Percentiles rank a stretch among this genome's conserved stretches.
Conservation (phyloP, 2,329 filamentous ascomycete genomes). For the Aspergillus piperis region DNA sequence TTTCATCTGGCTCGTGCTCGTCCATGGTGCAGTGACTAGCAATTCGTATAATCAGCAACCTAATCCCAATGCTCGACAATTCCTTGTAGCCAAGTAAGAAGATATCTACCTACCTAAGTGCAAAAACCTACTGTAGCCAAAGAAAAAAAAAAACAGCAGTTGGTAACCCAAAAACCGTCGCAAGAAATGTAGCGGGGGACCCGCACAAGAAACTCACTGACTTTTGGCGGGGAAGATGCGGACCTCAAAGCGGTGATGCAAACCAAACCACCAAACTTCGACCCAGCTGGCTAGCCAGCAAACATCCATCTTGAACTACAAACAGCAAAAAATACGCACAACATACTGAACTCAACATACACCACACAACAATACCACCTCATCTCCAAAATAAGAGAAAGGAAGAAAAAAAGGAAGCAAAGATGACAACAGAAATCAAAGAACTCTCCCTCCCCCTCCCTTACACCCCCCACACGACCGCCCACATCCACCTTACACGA, state of each 20-base stretch:
- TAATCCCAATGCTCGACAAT: too few species aligned
- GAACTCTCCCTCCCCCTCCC: conserved; percentile 62
- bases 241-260: neutral
- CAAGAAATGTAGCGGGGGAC: too few species aligned
- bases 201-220: too few species aligned
- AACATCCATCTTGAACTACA: neutral
- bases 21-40: conserved; percentile 9
- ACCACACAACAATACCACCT: too few species aligned
- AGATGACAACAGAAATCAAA: conserved; percentile 43
- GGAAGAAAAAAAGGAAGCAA: neutral
- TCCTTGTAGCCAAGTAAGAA: too few species aligned
- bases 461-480: conserved; percentile 56
- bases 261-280: too few species aligned
- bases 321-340: neutral
- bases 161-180: too few species aligned
- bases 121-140: neutral
- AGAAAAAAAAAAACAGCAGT: too few species aligned
- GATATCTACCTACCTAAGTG: too few species aligned
- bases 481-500: conserved; percentile 61
- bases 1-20: conserved; percentile 19
- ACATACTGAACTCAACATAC: neutral
- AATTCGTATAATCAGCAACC: neutral
- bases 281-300: too few species aligned
- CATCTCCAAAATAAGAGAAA: neutral
- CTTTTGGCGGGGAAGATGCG: conserved; percentile 18